These are phyloP conservation scores for Penicillium crustosum DNA, from an alignment of 2,329 filamentous ascomycete species.

Conservation along the genomic window DNA sequence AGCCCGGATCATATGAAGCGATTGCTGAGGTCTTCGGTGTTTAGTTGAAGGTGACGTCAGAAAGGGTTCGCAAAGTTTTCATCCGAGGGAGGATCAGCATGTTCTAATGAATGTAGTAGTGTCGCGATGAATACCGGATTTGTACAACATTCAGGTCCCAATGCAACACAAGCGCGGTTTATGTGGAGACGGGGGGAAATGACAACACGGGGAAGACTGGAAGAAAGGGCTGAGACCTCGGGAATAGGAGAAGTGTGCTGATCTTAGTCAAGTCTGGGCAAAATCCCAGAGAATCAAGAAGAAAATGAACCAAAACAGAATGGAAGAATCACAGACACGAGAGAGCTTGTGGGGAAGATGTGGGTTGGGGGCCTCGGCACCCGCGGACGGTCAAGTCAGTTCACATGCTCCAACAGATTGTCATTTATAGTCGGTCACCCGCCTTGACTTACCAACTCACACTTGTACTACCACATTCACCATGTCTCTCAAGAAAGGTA, in stretches of 20 bases:
- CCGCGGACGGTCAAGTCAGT: constrained; percentile 3
- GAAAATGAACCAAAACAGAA: not conserved
- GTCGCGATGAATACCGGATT: constrained; percentile 21
- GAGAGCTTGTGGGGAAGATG: constrained; percentile 8
- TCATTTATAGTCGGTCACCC: constrained; percentile 26
- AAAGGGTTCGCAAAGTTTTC: not conserved
- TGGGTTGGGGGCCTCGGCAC: constrained; percentile 23
- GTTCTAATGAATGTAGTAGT: not conserved
- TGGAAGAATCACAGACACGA: constrained; percentile 1
- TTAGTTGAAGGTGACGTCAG: constrained; percentile 27
- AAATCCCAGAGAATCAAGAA: not conserved
- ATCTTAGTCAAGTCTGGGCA: not conserved
- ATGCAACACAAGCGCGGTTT: constrained; percentile 2
- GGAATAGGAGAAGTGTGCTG: not conserved
- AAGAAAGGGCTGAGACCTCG: not conserved
- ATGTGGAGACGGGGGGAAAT: constrained; percentile 4
- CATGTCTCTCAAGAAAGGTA: constrained; percentile 76
- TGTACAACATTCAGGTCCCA: constrained; percentile 12
- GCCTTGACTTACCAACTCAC: constrained; percentile 1
- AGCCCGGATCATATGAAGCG: constrained; percentile 37
- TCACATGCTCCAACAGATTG: constrained; percentile 28
- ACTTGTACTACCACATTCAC: constrained; percentile 30
- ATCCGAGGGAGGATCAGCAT: constrained; percentile 16
- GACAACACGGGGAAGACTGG: not conserved
- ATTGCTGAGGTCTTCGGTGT: constrained; percentile 27